These are phyloP conservation scores for Populus davidiana DNA, from an alignment of 345 rosid genomes.

Conservation along the genomic window DNA sequence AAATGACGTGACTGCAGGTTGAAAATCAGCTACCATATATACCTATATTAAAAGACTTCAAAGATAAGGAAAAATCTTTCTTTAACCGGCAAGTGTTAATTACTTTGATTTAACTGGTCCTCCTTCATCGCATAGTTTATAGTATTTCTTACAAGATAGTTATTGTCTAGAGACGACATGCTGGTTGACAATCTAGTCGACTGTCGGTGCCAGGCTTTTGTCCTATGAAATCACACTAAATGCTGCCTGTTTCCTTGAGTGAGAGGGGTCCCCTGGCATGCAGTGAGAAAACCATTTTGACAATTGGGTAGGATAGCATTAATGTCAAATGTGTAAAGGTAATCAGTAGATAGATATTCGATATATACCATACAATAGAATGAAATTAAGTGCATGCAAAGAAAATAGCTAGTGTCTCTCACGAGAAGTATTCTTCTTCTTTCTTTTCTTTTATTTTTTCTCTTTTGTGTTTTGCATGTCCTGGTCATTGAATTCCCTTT, in stretches of 20 bases:
- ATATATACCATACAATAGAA: not conserved
- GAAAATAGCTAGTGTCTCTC: not conserved
- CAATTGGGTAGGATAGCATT: not conserved
- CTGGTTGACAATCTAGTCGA: not conserved
- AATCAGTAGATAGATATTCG: not conserved
- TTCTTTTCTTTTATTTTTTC: too few species aligned
- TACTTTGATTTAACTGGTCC: not conserved
- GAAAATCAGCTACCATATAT: too few species aligned
- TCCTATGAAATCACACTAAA: not conserved
- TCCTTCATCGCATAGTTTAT: not conserved
- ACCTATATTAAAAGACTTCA: too few species aligned
- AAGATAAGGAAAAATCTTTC: too few species aligned
- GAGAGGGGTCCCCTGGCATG: not conserved
- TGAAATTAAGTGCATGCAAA: too few species aligned
- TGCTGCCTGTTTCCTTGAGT: not conserved
- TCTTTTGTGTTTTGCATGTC: too few species aligned
- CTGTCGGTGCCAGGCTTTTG: not conserved
- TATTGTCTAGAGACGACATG: not conserved
- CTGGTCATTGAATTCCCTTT: too few species aligned
- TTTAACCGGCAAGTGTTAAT: not conserved
- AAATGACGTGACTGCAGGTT: too few species aligned
- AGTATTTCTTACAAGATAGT: too few species aligned
- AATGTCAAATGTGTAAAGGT: not conserved
- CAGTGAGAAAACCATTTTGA: not conserved
- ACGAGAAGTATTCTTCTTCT: not conserved